Evolutionary conservation across 1,284 basidiomycete genomes (phyloP).

Genomic region (Leccinum angustisporum): DNA sequence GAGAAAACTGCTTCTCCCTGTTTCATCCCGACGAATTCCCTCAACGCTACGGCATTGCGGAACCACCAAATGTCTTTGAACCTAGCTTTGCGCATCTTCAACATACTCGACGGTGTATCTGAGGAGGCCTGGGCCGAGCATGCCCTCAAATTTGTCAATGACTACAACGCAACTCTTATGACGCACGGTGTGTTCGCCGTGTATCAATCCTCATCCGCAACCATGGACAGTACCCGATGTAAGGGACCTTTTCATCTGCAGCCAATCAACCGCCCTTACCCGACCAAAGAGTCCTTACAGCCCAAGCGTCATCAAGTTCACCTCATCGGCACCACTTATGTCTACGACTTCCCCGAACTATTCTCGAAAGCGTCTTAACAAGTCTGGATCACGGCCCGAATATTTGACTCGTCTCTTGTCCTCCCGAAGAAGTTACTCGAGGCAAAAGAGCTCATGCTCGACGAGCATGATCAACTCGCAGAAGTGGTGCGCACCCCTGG

Average conservation of each 20-base stretch:
- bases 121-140: not conserved
- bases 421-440: slow-evolving; percentile 51
- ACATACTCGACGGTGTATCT: too few relatives aligned
- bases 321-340: slow-evolving; percentile 97
- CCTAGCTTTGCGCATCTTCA: too few relatives aligned
- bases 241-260: slow-evolving; percentile 62
- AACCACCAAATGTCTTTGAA: too few relatives aligned
- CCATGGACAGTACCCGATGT: too few relatives aligned
- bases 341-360: slow-evolving; percentile 98
- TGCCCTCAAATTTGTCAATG: not conserved
- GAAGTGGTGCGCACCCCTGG: slow-evolving; percentile 93
- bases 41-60: too few relatives aligned
- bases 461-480: slow-evolving; percentile 87
- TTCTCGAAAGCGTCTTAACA: slow-evolving; percentile 68
- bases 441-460: slow-evolving; percentile 89
- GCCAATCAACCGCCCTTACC: slow-evolving; percentile 89
- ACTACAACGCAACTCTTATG: not conserved
- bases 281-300: slow-evolving; percentile 97
- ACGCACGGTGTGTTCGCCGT: not conserved
- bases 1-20: too few relatives aligned
- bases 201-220: not conserved
- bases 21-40: too few relatives aligned
- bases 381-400: slow-evolving; percentile 84
- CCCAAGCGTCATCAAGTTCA: slow-evolving; percentile 99
- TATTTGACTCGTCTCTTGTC: slow-evolving; percentile 63